Base-by-base conservation (phyloP, 805 yeast species). In the Suhomyces kilbournensis region DNA sequence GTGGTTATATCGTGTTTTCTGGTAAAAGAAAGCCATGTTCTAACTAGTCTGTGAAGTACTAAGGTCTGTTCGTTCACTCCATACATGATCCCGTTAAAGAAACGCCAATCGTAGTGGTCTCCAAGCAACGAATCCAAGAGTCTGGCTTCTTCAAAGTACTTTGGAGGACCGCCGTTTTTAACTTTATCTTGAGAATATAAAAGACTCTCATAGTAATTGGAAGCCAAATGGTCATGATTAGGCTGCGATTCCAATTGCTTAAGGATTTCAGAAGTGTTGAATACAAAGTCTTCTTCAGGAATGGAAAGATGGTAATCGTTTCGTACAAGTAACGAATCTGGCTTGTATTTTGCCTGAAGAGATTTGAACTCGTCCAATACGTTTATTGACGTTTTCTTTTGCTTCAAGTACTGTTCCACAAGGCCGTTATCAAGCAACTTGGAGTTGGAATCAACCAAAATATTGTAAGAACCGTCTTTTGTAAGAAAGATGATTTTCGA, bases 61-160 rank as follows among this genome's bases (percentile, higher is more conserved):
- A 57, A 54, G 7, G 62, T 42, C 45, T 58, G 65, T 45, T 63
- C 67, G 34, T 54, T 47, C 10, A 53, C 50, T 25, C 60, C 63
- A 17, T 54, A 39, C 46, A 51, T 56, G 47, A 62, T 39, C 8
- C 68, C 68, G 30, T 48, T 53, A 55, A 65, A 65, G 39, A 65
- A 65, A 5, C 69, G 53, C 68, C 66, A 63, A 45, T 65, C 69
- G 53, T 65, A 65, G 50, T 65, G 69, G 51, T 64, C 67, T 3
- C 68, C 68, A 34, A 48, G 2, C 39, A 62, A 35, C 9, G 65
- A 60, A 20, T 56, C 62, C 23, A 62, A 53, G 34, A 71, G 53
- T 49, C 69, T 54, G 22, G 75, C 68, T 56, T 72, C 77, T 10
- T 53, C 49, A 53, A 72, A 78, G 59, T 77, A 77, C 54, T 80